These are phyloP conservation scores for Coniochaeta hoffmannii DNA, from an alignment of 2,329 filamentous ascomycete species.

Conservation along the genomic window DNA sequence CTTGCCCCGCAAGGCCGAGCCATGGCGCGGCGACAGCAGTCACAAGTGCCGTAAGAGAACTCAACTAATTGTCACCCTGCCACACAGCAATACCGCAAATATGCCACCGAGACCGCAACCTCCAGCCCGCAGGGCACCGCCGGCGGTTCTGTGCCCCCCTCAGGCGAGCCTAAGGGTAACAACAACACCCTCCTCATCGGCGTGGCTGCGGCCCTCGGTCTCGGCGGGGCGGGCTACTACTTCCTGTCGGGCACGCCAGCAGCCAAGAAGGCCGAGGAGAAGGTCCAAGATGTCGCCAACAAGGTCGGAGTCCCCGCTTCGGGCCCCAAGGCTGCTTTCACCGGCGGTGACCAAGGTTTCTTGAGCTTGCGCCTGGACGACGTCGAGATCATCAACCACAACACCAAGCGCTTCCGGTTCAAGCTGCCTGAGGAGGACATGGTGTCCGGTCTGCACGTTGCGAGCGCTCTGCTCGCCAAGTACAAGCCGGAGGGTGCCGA, in stretches of 20 bases:
- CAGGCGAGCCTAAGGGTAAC: conserved; percentile 40
- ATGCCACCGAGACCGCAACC: conserved; percentile 54
- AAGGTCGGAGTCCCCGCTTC: conserved; percentile 25
- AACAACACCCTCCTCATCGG: conserved; percentile 54
- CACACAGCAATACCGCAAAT: conserved; percentile 46
- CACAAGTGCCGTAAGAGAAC: conserved; percentile 2
- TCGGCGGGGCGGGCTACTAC: conserved; percentile 54
- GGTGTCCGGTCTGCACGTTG: conserved; percentile 73
- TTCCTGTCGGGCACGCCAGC: conserved; percentile 40
- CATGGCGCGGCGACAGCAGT: too few relatives aligned
- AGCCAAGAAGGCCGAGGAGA: conserved; percentile 50
- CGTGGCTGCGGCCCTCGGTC: conserved; percentile 49
- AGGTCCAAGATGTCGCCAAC: conserved; percentile 35
- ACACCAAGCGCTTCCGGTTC: conserved; percentile 90
- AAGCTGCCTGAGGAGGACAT: conserved; percentile 75
- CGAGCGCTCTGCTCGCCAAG: conserved; percentile 87
- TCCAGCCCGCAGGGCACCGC: neutral
- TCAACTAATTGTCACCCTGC: conserved; percentile 16
- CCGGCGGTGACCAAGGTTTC: conserved; percentile 85
- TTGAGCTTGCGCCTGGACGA: conserved; percentile 72
- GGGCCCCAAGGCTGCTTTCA: conserved; percentile 49
- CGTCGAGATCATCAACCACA: conserved; percentile 78
- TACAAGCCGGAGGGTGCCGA: conserved; percentile 76
- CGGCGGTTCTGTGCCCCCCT: neutral
- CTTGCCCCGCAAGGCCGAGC: too few relatives aligned